Evolutionary conservation across 2,329 filamentous ascomycete genomes (phyloP).

Genomic region (Metarhizium guizhouense): DNA sequence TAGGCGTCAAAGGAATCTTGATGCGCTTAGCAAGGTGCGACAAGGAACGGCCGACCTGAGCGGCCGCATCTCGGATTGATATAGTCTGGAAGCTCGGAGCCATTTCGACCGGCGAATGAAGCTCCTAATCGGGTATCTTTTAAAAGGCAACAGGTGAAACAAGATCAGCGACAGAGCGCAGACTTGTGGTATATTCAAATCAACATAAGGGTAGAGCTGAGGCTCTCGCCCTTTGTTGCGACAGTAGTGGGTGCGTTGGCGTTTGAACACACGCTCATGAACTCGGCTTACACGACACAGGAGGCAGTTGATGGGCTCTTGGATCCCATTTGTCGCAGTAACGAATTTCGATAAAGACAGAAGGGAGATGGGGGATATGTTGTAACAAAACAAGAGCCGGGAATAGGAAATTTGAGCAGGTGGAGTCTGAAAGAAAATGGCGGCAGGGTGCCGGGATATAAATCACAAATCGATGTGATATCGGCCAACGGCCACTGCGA

Average conservation of each 20-base stretch:
- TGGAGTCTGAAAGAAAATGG: not conserved
- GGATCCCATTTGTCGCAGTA: not conserved
- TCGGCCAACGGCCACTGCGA: conserved; percentile 9
- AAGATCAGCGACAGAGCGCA: conserved; percentile 2
- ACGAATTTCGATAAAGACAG: not conserved
- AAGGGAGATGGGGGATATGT: not conserved
- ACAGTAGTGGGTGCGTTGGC: not conserved
- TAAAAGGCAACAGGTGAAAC: not conserved
- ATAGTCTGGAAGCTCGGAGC: conserved; percentile 24
- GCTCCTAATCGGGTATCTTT: not conserved
- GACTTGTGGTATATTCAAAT: not conserved
- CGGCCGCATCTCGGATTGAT: conserved; percentile 20
- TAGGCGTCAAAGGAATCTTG: conserved; percentile 48
- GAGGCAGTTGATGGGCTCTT: not conserved
- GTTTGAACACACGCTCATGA: not conserved
- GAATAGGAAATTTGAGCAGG: not conserved
- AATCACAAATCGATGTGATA: conserved; percentile 13
- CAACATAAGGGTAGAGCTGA: conserved; percentile 1
- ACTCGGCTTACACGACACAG: not conserved
- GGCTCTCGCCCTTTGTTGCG: not conserved
- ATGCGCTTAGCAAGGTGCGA: conserved; percentile 44
- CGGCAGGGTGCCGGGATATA: conserved; percentile 3
- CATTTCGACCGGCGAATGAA: conserved; percentile 27
- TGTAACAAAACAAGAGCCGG: not conserved
- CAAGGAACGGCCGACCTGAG: conserved; percentile 24